Evolutionary conservation across 2,329 filamentous ascomycete species (phyloP).

Genomic region (Epichloe scottii): DNA sequence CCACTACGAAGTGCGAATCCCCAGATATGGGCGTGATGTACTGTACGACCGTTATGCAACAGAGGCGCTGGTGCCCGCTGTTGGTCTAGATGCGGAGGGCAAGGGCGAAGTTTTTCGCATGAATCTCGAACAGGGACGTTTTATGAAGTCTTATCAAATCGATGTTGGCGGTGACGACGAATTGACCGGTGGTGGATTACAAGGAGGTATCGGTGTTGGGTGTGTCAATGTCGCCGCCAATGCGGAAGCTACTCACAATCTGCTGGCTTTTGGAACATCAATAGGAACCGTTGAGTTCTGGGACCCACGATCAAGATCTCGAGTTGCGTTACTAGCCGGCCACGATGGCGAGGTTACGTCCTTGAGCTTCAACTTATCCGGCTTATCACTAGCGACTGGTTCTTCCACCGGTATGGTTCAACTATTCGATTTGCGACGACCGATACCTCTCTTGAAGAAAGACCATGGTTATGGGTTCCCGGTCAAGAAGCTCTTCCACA

Average conservation of each 20-base stretch:
- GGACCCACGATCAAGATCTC: conserved; percentile 74
- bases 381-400: conserved; percentile 74
- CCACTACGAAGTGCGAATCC: conserved; percentile 80
- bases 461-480: conserved; percentile 93
- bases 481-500: conserved; percentile 69
- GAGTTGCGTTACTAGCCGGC: conserved; percentile 63
- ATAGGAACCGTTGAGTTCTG: conserved; percentile 95
- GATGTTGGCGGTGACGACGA: conserved; percentile 80
- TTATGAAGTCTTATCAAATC: conserved; percentile 87
- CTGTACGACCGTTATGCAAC: conserved; percentile 71
- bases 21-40: conserved; percentile 82
- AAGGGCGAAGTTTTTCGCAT: conserved; percentile 86
- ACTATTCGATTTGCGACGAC: conserved; percentile 83
- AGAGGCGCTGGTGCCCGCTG: conserved; percentile 76
- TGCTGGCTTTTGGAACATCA: conserved; percentile 87
- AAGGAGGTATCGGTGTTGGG: conserved; percentile 76
- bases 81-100: conserved; percentile 75
- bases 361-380: conserved; percentile 72
- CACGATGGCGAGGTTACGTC: conserved; percentile 70
- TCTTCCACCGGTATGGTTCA: conserved; percentile 81
- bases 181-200: conserved; percentile 57
- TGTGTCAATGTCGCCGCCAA: conserved; percentile 79
- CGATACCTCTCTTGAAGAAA: conserved; percentile 74
- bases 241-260: conserved; percentile 78
- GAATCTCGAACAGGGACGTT: conserved; percentile 83